Conservation (phyloP, 1,139 yeast species). For the Geotrichum histeridarum region DNA sequence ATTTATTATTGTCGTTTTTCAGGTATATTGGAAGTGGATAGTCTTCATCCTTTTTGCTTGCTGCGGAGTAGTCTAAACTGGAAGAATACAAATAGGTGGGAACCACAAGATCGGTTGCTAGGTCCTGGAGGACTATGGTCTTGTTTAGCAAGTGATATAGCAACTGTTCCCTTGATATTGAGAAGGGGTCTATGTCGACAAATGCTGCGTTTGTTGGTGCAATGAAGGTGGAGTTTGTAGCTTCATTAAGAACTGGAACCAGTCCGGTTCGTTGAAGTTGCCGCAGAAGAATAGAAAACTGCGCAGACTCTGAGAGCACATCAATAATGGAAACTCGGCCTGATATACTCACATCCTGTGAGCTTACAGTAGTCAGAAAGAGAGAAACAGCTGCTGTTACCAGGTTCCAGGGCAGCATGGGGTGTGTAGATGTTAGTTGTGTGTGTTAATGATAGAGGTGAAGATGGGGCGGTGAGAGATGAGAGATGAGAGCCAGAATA, state of each 20-base stretch:
- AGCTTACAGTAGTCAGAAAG: neutral
- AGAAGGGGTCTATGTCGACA: slow-evolving; percentile 32
- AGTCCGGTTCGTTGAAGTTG: slow-evolving; percentile 62
- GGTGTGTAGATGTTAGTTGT: neutral
- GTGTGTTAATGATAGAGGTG: neutral
- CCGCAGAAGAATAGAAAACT: slow-evolving; percentile 65
- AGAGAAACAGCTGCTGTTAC: neutral
- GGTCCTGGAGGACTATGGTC: slow-evolving; percentile 25
- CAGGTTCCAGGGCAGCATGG: neutral
- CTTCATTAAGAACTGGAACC: slow-evolving; percentile 60
- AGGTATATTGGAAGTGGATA: slow-evolving; percentile 12
- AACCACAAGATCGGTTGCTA: slow-evolving; percentile 16
- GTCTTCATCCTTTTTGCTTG: neutral
- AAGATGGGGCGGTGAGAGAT: neutral
- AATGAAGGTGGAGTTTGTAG: slow-evolving; percentile 64
- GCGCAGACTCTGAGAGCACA: slow-evolving; percentile 64
- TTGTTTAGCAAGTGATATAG: slow-evolving; percentile 37
- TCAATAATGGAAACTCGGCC: slow-evolving; percentile 56
- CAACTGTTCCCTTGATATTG: slow-evolving; percentile 32
- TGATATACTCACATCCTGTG: neutral
- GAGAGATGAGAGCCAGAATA: neutral
- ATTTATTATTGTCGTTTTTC: slow-evolving; percentile 11
- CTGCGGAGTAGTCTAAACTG: neutral
- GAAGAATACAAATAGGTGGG: slow-evolving; percentile 20
- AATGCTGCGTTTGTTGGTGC: slow-evolving; percentile 91